Evolutionary conservation across 1,139 yeast genomes (phyloP).

Genomic region (Trichomonascaceae sp.): DNA sequence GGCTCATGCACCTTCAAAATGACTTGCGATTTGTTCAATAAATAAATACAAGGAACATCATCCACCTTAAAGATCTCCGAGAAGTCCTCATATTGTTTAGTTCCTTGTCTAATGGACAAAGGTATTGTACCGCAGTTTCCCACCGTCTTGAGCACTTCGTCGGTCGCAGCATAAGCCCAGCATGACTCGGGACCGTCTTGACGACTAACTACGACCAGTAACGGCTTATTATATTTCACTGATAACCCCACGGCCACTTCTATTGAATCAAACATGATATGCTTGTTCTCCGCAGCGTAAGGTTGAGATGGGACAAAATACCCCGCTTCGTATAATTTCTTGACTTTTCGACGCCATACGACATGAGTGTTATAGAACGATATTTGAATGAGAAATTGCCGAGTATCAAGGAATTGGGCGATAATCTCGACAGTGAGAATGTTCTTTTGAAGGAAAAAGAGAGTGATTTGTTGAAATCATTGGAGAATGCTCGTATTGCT

Average conservation of each 20-base stretch:
- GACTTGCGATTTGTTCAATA: constrained; percentile 43
- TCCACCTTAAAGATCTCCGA: constrained; percentile 45
- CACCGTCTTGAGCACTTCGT: not conserved
- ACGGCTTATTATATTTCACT: constrained; percentile 4
- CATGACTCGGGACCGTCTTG: not conserved
- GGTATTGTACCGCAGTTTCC: constrained; percentile 10
- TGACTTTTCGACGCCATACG: not conserved
- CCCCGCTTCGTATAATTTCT: not conserved
- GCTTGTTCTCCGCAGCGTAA: not conserved
- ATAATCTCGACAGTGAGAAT: constrained; percentile 20
- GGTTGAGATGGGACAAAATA: not conserved
- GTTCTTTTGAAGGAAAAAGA: constrained; percentile 12
- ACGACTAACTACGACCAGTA: constrained; percentile 5
- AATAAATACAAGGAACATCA: constrained; percentile 44
- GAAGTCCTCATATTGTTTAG: constrained; percentile 45
- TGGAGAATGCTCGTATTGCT: not conserved
- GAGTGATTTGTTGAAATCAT: constrained; percentile 9
- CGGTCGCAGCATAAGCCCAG: constrained; percentile 3
- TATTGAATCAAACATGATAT: constrained; percentile 6
- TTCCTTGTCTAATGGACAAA: constrained; percentile 26
- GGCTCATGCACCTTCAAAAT: constrained; percentile 40
- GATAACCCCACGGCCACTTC: constrained; percentile 7
- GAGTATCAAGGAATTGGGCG: constrained; percentile 15
- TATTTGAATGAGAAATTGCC: constrained; percentile 20
- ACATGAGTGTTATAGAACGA: constrained; percentile 1